Percentiles rank a stretch among this genome's conserved stretches.
These are phyloP conservation scores for Conticribra weissflogii DNA, from an alignment of 108 stramenopile genomes.

Conservation along the genomic window DNA sequence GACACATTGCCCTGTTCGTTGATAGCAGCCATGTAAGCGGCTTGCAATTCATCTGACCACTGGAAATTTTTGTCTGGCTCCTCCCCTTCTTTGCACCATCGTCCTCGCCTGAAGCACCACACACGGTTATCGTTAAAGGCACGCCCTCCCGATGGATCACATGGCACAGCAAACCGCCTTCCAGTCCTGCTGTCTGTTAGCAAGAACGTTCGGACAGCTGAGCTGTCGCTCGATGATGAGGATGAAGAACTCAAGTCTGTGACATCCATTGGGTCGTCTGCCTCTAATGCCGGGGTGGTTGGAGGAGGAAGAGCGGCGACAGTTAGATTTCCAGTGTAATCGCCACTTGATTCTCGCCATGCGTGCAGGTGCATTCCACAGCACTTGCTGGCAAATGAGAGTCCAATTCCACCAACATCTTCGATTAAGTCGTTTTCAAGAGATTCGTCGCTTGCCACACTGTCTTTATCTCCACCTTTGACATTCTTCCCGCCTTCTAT, in stretches of 20 bases:
- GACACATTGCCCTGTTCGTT: constrained; percentile 30
- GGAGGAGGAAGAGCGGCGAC: constrained; percentile 14
- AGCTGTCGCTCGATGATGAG: constrained; percentile 23
- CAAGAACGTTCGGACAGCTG: constrained; percentile 78
- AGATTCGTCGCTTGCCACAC: constrained; percentile 30
- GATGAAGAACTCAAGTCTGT: constrained; percentile 33
- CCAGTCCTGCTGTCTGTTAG: constrained; percentile 77
- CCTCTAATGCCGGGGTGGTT: constrained; percentile 54
- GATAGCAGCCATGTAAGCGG: constrained; percentile 71
- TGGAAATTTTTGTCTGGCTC: constrained; percentile 80
- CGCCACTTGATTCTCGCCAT: constrained; percentile 21
- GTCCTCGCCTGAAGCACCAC: constrained; percentile 88
- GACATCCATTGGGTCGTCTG: constrained; percentile 66
- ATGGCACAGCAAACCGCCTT: constrained; percentile 82
- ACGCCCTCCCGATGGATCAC: constrained; percentile 83
- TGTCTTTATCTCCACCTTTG: constrained; percentile 29
- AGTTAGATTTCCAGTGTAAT: constrained; percentile 2
- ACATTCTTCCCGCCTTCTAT: constrained; percentile 71
- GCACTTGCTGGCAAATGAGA: constrained; percentile 43
- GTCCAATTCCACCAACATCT: constrained; percentile 42
- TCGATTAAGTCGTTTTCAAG: constrained; percentile 40
- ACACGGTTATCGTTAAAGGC: constrained; percentile 79
- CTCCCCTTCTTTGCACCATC: constrained; percentile 79
- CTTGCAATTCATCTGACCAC: constrained; percentile 84
- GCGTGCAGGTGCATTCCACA: constrained; percentile 52